phyloP scores from a whole-genome alignment of 345 rosid species.

The Brassica incana region DNA sequence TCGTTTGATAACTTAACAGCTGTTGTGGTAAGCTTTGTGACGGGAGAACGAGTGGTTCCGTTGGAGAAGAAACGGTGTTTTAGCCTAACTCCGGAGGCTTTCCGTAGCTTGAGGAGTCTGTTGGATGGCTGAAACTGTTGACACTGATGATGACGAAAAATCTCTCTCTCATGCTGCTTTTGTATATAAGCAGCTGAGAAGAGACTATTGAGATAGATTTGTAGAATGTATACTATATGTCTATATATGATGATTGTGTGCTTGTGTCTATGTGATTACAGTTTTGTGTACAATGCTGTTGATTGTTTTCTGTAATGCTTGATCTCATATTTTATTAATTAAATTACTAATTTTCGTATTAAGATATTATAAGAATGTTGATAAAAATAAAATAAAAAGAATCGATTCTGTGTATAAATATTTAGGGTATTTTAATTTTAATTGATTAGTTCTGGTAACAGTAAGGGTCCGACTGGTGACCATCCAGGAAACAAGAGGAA shows the following conservation, averaged over 20 bases:
- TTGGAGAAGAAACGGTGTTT: slow-evolving; percentile 53
- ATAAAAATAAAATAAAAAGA: neutral
- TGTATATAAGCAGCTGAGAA: slow-evolving; percentile 15
- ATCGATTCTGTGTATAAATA: neutral
- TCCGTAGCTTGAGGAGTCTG: slow-evolving; percentile 58
- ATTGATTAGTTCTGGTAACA: neutral
- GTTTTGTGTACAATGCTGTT: slow-evolving; percentile 14
- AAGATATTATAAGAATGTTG: neutral
- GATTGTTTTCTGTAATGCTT: neutral
- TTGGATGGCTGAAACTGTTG: slow-evolving; percentile 45
- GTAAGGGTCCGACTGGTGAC: no score
- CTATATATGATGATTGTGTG: slow-evolving; percentile 6
- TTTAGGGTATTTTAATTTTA: neutral
- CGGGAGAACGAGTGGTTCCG: slow-evolving; percentile 41
- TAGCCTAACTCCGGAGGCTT: slow-evolving; percentile 67
- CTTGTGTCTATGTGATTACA: neutral
- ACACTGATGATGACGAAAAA: neutral
- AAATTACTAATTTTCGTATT: neutral
- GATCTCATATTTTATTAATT: no score
- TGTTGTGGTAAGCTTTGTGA: slow-evolving; percentile 64
- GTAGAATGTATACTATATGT: neutral
- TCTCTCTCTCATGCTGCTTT: slow-evolving; percentile 5
- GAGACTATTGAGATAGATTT: neutral
- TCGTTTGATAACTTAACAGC: slow-evolving; percentile 78
- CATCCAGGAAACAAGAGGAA: no score